phyloP scores from a whole-genome alignment of 208 protist species.

The Trypanosoma avium region DNA sequence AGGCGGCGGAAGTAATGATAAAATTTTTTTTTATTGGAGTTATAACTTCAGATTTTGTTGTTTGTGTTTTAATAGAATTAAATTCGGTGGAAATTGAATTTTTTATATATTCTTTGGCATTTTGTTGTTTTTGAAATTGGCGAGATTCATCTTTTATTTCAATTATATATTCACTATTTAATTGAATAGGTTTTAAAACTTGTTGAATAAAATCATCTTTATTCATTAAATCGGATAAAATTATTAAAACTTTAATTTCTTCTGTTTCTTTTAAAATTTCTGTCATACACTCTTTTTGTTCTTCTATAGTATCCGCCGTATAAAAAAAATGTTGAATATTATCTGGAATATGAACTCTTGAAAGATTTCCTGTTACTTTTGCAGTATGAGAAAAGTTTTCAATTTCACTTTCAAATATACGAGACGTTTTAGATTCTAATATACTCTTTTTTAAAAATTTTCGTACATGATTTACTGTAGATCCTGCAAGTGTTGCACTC shows the following conservation, averaged over 20 bases:
- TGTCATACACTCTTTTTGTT: conserved; percentile 69
- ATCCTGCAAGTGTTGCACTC: conserved; percentile 82
- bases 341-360: conserved; percentile 57
- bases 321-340: conserved; percentile 79
- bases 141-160: conserved; percentile 1
- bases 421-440: conserved; percentile 59
- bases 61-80: not conserved
- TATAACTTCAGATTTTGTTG: not conserved
- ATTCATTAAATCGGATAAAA: conserved; percentile 62
- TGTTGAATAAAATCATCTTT: conserved; percentile 44
- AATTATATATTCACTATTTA: not conserved
- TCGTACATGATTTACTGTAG: conserved; percentile 85
- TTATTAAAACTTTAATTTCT: conserved; percentile 35
- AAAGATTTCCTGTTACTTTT: conserved; percentile 38
- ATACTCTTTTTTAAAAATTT: conserved; percentile 89
- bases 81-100: not conserved
- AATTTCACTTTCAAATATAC: conserved; percentile 65
- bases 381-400: conserved; percentile 10
- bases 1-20: conserved; percentile 40
- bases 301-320: conserved; percentile 70
- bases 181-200: conserved; percentile 60
- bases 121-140: not conserved
- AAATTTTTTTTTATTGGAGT: too few species aligned
- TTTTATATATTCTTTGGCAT: not conserved
- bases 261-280: conserved; percentile 31